Percentiles rank a stretch among this genome's conserved stretches.
phyloP scores from a whole-genome alignment of 768 basidiomycete species.

The Tulasnella sp. region DNA sequence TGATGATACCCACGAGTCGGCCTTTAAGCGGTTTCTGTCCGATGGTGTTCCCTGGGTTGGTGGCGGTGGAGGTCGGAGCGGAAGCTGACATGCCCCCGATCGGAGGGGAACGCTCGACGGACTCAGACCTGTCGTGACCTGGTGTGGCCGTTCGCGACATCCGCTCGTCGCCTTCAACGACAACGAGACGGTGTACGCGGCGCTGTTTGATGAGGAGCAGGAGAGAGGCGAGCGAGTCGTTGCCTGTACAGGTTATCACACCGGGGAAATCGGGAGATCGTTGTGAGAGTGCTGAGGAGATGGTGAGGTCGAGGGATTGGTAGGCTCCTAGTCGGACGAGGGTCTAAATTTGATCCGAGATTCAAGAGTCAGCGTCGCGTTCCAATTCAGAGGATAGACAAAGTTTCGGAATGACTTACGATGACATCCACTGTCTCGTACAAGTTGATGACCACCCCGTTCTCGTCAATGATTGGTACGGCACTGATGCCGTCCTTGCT shows the following conservation, averaged over 20 bases:
- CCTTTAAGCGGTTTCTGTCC: conserved; percentile 25
- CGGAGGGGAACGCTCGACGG: background rate
- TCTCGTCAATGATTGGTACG: conserved; percentile 88
- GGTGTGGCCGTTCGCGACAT: background rate
- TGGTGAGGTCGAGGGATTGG: conserved; percentile 89
- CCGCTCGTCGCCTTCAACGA: conserved; percentile 72
- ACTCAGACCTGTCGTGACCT: conserved; percentile 7
- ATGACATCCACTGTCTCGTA: conserved; percentile 99
- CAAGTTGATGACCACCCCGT: conserved; percentile 87
- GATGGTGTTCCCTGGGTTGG: background rate
- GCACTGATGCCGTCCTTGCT: conserved; percentile 91
- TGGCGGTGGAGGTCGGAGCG: background rate
- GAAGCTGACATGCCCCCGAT: conserved; percentile 17
- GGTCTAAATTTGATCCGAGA: conserved; percentile 40
- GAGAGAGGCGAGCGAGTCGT: conserved; percentile 83
- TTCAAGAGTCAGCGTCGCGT: background rate
- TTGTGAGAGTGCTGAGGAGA: conserved; percentile 83
- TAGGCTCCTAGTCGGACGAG: conserved; percentile 91
- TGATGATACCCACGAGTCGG: conserved; percentile 73
- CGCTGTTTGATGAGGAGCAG: conserved; percentile 87
- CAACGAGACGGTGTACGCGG: conserved; percentile 86
- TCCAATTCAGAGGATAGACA: background rate
- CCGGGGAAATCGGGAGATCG: conserved; percentile 93
- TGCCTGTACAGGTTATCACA: conserved; percentile 88
- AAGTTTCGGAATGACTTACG: conserved; percentile 38